Evolutionary conservation across 805 yeast genomes (phyloP), one percentile per base, ranked within the genome.

Genomic region (Wickerhamiella spandovensis): DNA sequence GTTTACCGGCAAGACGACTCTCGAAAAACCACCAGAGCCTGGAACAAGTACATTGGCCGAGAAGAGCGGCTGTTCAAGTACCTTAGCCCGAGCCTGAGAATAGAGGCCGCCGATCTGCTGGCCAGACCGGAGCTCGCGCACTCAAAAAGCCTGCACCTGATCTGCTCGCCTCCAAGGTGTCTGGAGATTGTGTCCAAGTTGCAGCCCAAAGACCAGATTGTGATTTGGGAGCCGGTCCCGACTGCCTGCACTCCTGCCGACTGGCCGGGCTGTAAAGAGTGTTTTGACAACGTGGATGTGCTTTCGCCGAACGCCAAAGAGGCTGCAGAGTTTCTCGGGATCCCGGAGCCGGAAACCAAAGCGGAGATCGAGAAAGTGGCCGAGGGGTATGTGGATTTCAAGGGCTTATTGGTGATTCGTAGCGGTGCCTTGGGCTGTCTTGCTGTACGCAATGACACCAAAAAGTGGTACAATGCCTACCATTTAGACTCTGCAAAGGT

Each of bases 211-310:
- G 43, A 3, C 12, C 76, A 79, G n/a, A 57, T 69, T 2, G 70
- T 78, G 49, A 74, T 84, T 0, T 90, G 88, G 81, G 97, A 89
- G 64, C 96, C 97, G 0, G 75, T 84, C 7, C 97, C 97, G 1
- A 84, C 79, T 52, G 75, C 75, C 20, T 85, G 95, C 62, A 63
- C 59, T 0, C 74, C 78, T 1, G 80, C 72, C 32, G 72, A 77
- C 51, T 64, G 78, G 38, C 59, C 64, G 0, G 59, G 60, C 1
- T 67, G 75, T 48, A 45, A 64, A 0, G 52, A 57, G 3, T 68
- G 75, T 7, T 61, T 82, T 17, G 60, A 65, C 9, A 54, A 67
- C 5, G 71, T 84, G 2, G 78, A 78, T 48, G 72, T 85, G 0
- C 70, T 89, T 28, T 76, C 95, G 1, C 97, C 97, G 0, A 89